Percentiles rank a stretch among this genome's conserved stretches.
These are phyloP conservation scores for Gloeostereum incarnatum DNA, from an alignment of 768 basidiomycete genomes.

Conservation along the genomic window DNA sequence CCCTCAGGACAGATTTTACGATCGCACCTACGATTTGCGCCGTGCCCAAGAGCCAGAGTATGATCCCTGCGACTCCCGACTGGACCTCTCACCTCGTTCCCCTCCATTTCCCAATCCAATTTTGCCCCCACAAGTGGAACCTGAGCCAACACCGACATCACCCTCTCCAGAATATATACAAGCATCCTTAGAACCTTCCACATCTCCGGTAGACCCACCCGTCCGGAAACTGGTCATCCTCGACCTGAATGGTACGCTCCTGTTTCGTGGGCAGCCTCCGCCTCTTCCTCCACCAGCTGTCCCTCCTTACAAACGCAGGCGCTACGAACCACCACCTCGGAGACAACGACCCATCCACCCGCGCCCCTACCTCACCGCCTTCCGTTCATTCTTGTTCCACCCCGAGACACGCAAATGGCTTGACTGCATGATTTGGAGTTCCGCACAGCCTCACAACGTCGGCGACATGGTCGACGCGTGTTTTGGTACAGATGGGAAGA, in stretches of 20 bases:
- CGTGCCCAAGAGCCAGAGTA: too few species aligned
- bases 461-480: constrained; percentile 39
- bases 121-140: too few species aligned
- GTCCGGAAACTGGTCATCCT: constrained; percentile 40
- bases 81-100: too few species aligned
- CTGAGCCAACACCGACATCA: too few species aligned
- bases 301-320: constrained; percentile 2
- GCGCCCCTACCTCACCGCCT: constrained; percentile 41
- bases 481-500: constrained; percentile 25
- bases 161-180: not conserved
- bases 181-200: not conserved
- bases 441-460: constrained; percentile 52
- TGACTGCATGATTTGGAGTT: constrained; percentile 59
- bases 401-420: constrained; percentile 34
- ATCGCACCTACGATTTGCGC: too few species aligned
- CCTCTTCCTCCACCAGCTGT: not conserved
- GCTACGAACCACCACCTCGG: constrained; percentile 4
- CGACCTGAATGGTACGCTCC: constrained; percentile 44
- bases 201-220: not conserved
- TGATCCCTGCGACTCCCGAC: too few species aligned
- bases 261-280: constrained; percentile 26
- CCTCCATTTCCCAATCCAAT: too few species aligned
- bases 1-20: too few species aligned
- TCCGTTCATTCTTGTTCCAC: constrained; percentile 38
- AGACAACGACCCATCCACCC: constrained; percentile 30